phyloP scores from a whole-genome alignment of 495 filamentous ascomycete genomes.

The Aspergillus avenaceus region DNA sequence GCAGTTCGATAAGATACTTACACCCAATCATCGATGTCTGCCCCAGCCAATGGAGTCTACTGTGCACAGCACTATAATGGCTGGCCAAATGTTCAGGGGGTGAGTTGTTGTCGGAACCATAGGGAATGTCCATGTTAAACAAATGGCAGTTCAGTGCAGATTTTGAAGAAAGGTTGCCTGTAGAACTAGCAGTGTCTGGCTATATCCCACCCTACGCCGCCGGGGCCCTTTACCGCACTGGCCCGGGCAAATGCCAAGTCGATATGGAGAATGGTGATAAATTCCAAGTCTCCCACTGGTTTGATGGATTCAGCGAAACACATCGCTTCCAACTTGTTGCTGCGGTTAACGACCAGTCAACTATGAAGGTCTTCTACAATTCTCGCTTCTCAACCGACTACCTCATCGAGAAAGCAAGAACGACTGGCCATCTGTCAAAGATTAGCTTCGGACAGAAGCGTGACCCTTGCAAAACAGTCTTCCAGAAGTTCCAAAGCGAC shows the following conservation, averaged over 20 bases:
- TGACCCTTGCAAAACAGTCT: slow-evolving; percentile 67
- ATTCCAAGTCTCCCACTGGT: slow-evolving; percentile 65
- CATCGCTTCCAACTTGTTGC: slow-evolving; percentile 65
- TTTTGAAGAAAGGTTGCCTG: slow-evolving; percentile 42
- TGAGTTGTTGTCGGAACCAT: slow-evolving; percentile 5
- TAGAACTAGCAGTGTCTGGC: slow-evolving; percentile 47
- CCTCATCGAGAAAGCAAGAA: slow-evolving; percentile 49
- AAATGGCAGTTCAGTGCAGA: slow-evolving; percentile 49
- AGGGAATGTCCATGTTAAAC: neutral
- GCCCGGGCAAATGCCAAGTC: slow-evolving; percentile 58
- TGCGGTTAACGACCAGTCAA: slow-evolving; percentile 16
- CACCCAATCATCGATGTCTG: too few species aligned
- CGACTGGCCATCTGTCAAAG: slow-evolving; percentile 39
- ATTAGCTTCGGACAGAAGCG: slow-evolving; percentile 59
- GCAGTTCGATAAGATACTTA: too few species aligned
- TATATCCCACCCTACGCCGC: slow-evolving; percentile 49
- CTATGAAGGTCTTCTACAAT: slow-evolving; percentile 59
- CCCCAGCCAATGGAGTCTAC: too few species aligned
- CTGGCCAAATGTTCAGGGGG: slow-evolving; percentile 33
- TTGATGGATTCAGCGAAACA: slow-evolving; percentile 72
- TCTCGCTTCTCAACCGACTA: slow-evolving; percentile 61
- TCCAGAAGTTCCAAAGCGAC: slow-evolving; percentile 59
- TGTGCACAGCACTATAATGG: slow-evolving; percentile 28
- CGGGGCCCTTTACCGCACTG: slow-evolving; percentile 69
- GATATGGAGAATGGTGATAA: slow-evolving; percentile 51